A percentile compares a stretch with the other conserved stretches of the same genome.
These are phyloP conservation scores for Lipomyces kockii DNA, from an alignment of 805 yeast species.

Conservation along the genomic window DNA sequence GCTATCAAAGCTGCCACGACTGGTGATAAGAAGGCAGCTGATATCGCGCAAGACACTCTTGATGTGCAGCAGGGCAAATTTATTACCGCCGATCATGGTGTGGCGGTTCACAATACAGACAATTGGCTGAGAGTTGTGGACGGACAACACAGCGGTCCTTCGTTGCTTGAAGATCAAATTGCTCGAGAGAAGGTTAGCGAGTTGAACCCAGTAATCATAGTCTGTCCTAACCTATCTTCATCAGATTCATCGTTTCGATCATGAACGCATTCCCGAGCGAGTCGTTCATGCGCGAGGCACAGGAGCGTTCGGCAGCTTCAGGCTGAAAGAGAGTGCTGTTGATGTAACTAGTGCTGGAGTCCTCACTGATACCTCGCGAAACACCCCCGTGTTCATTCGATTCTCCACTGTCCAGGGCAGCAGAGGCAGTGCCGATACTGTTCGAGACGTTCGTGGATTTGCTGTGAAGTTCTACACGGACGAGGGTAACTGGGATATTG, in stretches of 20 bases:
- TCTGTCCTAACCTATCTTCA: background rate
- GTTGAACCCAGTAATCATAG: background rate
- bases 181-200: constrained; percentile 13
- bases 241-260: constrained; percentile 18
- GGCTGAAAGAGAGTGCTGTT: background rate
- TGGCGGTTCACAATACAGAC: constrained; percentile 10
- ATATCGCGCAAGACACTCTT: constrained; percentile 2
- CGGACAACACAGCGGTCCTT: constrained; percentile 6
- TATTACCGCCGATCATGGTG: constrained; percentile 11
- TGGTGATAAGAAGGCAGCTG: background rate
- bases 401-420: constrained; percentile 16
- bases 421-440: constrained; percentile 18
- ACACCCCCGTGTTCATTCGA: constrained; percentile 13
- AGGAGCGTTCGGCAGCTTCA: constrained; percentile 15
- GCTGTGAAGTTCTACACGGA: constrained; percentile 16
- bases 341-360: constrained; percentile 17
- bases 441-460: constrained; percentile 20
- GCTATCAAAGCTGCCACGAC: background rate
- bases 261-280: constrained; percentile 20
- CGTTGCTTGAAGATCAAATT: constrained; percentile 9
- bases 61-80: background rate
- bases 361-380: constrained; percentile 16
- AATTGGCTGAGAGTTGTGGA: constrained; percentile 8
- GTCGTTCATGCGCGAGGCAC: constrained; percentile 21
- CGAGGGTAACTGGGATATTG: constrained; percentile 20